A percentile compares a stretch with the other conserved stretches of the same genome.
phyloP scores from a whole-genome alignment of 2,329 filamentous ascomycete species.

The Botryosphaeria dothidea region DNA sequence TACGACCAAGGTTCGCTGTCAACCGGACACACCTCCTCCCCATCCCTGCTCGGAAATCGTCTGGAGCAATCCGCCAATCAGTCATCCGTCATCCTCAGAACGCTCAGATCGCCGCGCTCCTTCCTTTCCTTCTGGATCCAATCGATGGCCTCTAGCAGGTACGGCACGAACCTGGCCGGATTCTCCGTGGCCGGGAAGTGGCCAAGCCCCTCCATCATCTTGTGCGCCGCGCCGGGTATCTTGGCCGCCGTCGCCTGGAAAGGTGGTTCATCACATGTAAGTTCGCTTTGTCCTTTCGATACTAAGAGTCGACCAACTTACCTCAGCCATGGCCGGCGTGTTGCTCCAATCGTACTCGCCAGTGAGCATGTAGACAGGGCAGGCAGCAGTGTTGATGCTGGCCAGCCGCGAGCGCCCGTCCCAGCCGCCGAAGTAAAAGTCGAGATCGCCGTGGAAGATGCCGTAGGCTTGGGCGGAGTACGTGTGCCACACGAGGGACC shows the following conservation, averaged over 20 bases:
- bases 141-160: slow-evolving; percentile 40
- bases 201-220: slow-evolving; percentile 47
- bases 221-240: slow-evolving; percentile 47
- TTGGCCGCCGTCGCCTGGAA: slow-evolving; percentile 49
- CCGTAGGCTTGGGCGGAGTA: slow-evolving; percentile 54
- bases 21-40: neutral
- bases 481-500: slow-evolving; percentile 52
- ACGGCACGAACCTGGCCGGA: slow-evolving; percentile 39
- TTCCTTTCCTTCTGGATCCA: slow-evolving; percentile 32
- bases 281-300: too few relatives aligned
- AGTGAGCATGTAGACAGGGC: slow-evolving; percentile 54
- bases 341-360: slow-evolving; percentile 54
- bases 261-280: too few relatives aligned
- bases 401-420: slow-evolving; percentile 48
- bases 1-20: neutral
- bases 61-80: too few relatives aligned
- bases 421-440: slow-evolving; percentile 55
- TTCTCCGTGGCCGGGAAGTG: slow-evolving; percentile 53
- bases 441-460: slow-evolving; percentile 54
- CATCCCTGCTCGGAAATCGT: neutral
- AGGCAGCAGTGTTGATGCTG: slow-evolving; percentile 50
- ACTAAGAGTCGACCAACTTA: too few relatives aligned
- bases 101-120: slow-evolving; percentile 10
- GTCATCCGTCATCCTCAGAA: slow-evolving; percentile 19
- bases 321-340: slow-evolving; percentile 49